Percentiles rank a stretch among this genome's conserved stretches.
Conservation (phyloP, 1,284 basidiomycete genomes). For the Mycosarcoma mackinlayi region DNA sequence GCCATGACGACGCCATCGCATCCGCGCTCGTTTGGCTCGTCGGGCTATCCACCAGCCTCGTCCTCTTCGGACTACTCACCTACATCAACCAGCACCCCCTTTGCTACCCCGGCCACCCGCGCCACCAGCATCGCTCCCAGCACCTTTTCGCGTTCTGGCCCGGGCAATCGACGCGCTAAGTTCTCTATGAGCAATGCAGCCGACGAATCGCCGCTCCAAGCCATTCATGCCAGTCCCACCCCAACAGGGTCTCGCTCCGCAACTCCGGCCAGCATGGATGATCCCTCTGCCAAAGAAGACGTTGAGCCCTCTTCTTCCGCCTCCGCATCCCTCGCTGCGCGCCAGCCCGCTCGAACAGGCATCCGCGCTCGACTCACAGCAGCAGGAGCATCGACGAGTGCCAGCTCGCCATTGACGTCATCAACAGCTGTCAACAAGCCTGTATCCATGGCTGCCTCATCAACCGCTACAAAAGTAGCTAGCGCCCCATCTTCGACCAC, state of each 20-base stretch:
- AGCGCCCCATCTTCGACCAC: constrained; percentile 1
- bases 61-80: constrained; percentile 50
- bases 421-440: constrained; percentile 3
- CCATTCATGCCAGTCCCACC: constrained; percentile 40
- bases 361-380: constrained; percentile 19
- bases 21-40: constrained; percentile 36
- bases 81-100: constrained; percentile 48
- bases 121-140: constrained; percentile 48
- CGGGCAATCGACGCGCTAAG: constrained; percentile 48
- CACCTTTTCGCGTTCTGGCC: constrained; percentile 52
- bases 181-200: constrained; percentile 35
- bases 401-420: constrained; percentile 6
- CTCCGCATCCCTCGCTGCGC: constrained; percentile 5
- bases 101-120: constrained; percentile 43
- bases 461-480: constrained; percentile 1
- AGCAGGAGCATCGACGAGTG: constrained; percentile 1
- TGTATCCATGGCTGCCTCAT: constrained; percentile 1
- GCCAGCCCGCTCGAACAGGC: constrained; percentile 7
- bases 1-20: constrained; percentile 50
- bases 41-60: constrained; percentile 30
- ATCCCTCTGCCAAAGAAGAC: constrained; percentile 10
- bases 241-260: constrained; percentile 41
- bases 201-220: constrained; percentile 21
- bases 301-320: constrained; percentile 13
- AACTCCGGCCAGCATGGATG: constrained; percentile 43